Evolutionary conservation across 2,329 filamentous ascomycete species (phyloP), one percentile per base, ranked within the genome.

Genomic region (Clarireedia homoeocarpa): DNA sequence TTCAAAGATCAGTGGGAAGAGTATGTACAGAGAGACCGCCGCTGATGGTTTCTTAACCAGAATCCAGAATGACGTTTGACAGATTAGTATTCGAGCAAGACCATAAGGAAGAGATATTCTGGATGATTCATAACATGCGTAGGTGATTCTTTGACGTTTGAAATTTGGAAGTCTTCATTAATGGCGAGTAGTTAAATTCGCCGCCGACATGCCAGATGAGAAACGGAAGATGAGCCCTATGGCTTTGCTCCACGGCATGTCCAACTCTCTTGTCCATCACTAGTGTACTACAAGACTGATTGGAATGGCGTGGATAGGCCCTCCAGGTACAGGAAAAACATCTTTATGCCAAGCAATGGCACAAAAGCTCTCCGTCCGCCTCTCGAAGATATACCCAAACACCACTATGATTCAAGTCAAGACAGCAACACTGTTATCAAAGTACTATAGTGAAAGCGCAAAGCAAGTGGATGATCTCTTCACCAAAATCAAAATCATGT

Each of bases 341-440:
- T 92, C 95, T 85, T 75, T 96, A 66, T 91, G 96, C 72, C 97
- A 96, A 79, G 92, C 91, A 14, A 91, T 99, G 26, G 94, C 94
- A 12, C 76, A 79, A 56, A 77, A 76, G 61, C 67, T 78, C 2
- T 71, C 73, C 17, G 77, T 79, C 38, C 70, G 76, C 0, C 67
- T 78, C 1, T 68, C 69, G 1, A 60, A 66, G 2, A 55, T 54
- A 2, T 78, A 73, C 57, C 65, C 67, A 1, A 51, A 65, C 0
- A 68, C 70, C 0, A 70, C 65, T 23, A 65, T 79, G 4, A 62
- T 78, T 47, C 71, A 78, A 53, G 66, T 79, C 58, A 74, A 77
- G 45, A 71, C 74, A 1, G 71, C 73, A 23, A 67, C 69, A 3
- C 64, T 79, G 20, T 64, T 77, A 5, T 76, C 72, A 58, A 76